Percentiles rank a stretch among this genome's conserved stretches.
phyloP scores from a whole-genome alignment of 2,329 filamentous ascomycete genomes.

The Nakataea oryzae region DNA sequence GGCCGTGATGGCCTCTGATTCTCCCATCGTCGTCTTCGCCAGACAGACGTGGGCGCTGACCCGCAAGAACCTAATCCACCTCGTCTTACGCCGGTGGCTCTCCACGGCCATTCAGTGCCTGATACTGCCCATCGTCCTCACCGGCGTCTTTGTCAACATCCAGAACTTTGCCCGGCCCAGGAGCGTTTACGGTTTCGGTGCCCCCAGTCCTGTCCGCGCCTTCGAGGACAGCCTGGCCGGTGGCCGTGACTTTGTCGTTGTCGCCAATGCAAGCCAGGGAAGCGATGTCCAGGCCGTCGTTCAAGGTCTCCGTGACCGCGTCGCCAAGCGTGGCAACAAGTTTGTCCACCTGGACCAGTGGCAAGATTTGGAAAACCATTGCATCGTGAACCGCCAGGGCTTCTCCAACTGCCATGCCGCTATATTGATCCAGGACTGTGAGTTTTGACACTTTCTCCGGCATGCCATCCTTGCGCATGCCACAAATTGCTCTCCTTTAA shows the following conservation, averaged over 20 bases:
- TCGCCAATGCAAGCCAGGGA: slow-evolving; percentile 61
- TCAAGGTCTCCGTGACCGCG: slow-evolving; percentile 42
- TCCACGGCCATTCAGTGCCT: slow-evolving; percentile 47
- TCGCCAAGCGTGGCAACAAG: slow-evolving; percentile 42
- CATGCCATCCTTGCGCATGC: background rate
- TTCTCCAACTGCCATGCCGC: slow-evolving; percentile 65
- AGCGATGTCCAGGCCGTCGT: slow-evolving; percentile 68
- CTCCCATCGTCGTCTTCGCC: slow-evolving; percentile 19
- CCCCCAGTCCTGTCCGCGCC: slow-evolving; percentile 47
- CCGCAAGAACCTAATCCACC: slow-evolving; percentile 50
- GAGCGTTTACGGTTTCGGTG: slow-evolving; percentile 62
- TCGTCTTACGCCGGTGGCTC: slow-evolving; percentile 40
- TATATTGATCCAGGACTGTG: slow-evolving; percentile 49
- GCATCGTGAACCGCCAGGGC: slow-evolving; percentile 48
- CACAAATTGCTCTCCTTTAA: background rate
- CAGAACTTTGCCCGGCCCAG: slow-evolving; percentile 76
- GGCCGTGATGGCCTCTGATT: background rate
- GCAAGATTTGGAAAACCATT: slow-evolving; percentile 31
- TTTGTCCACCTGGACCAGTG: slow-evolving; percentile 14
- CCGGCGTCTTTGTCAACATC: slow-evolving; percentile 56
- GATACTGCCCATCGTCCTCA: slow-evolving; percentile 46
- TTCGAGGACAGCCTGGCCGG: slow-evolving; percentile 54
- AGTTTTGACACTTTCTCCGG: background rate
- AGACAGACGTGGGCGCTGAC: slow-evolving; percentile 51
- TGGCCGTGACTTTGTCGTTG: slow-evolving; percentile 65